These are phyloP conservation scores for Eremochloa ophiuroides DNA, from an alignment of 176 grass and related monocot species.

Conservation along the genomic window DNA sequence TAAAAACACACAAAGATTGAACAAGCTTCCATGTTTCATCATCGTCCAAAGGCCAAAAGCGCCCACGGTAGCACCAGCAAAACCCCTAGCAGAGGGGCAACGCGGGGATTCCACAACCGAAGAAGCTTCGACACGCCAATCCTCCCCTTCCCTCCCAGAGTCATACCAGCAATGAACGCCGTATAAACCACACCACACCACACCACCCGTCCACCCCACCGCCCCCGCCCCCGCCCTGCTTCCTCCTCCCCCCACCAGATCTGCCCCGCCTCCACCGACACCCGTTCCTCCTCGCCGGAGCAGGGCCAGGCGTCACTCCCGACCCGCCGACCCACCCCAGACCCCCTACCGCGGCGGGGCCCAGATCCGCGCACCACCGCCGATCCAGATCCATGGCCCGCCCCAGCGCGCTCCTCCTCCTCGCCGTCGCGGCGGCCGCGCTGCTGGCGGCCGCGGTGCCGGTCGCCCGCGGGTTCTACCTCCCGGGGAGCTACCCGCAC, in stretches of 20 bases:
- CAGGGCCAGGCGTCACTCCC: background rate
- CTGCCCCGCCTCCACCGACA: slow-evolving; percentile 30
- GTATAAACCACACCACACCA: slow-evolving; percentile 28
- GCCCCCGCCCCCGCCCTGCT: too few relatives aligned
- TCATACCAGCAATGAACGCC: background rate
- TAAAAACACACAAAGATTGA: too few relatives aligned
- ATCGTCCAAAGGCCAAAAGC: too few relatives aligned
- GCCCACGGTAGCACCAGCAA: background rate
- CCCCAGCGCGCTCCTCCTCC: slow-evolving; percentile 6
- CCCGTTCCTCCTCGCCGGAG: slow-evolving; percentile 1
- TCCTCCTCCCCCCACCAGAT: slow-evolving; percentile 23
- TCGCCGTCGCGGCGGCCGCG: background rate
- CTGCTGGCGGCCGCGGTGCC: background rate
- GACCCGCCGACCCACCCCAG: background rate
- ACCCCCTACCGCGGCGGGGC: background rate
- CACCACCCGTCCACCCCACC: too few relatives aligned
- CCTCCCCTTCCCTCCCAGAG: background rate
- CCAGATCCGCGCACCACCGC: slow-evolving; percentile 10
- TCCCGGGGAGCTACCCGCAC: slow-evolving; percentile 78
- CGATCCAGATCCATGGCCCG: slow-evolving; percentile 49
- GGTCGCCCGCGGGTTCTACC: slow-evolving; percentile 45
- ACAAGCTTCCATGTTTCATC: too few relatives aligned
- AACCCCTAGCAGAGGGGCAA: background rate
- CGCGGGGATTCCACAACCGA: background rate
- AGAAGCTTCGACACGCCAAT: slow-evolving; percentile 3